Evolutionary conservation across 2,329 filamentous ascomycete species (phyloP), one percentile per base, ranked within the genome.

Genomic region (Nemania serpens): DNA sequence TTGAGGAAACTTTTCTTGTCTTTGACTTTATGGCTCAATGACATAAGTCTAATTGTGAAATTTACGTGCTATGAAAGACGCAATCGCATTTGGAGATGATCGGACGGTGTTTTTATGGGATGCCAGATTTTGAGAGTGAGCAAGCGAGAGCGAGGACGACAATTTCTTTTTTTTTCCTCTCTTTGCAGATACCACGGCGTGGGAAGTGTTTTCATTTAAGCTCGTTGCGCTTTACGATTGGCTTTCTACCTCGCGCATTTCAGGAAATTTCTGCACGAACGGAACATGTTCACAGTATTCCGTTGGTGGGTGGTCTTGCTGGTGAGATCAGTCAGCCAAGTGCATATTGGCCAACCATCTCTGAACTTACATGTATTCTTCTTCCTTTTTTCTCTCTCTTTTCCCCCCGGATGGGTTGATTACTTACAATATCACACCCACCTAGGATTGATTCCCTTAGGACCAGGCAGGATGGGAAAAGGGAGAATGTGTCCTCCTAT

Each of bases 121-220:
- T 52, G 53, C 50, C 50, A 39, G 53, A 56, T 39, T 55, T 58
- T 54, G 18, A 55, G 22, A 46, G 37, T 29, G 36, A 56, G 47
- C 33, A 39, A 58, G 41, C 41, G 22, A 39, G 34, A 39, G 15
- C 52, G 45, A 33, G 52, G 41, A 52, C 45, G 29, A 25, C 53
- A 34, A 58, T 36, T 34, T 33, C 51, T 29, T 45, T 25, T 13
- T 42, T 22, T 55, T 42, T 9, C n/a, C n/a, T 55, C 25, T 55
- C 18, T 58, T 58, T 55, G 37, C 54, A 60, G 60, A 65, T 65
- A 65, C 63, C 63, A 65, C 50, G 46, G 59, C 59, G 56, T 64
- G 39, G 46, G 49, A 41, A 46, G 18, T 55, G 34, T 22, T 48
- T 48, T 33, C 51, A 33, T 48, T 33, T 51, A 37, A 12, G n/a